phyloP scores from a whole-genome alignment of 306 rosid species.

The Erythrophleum fordii region DNA sequence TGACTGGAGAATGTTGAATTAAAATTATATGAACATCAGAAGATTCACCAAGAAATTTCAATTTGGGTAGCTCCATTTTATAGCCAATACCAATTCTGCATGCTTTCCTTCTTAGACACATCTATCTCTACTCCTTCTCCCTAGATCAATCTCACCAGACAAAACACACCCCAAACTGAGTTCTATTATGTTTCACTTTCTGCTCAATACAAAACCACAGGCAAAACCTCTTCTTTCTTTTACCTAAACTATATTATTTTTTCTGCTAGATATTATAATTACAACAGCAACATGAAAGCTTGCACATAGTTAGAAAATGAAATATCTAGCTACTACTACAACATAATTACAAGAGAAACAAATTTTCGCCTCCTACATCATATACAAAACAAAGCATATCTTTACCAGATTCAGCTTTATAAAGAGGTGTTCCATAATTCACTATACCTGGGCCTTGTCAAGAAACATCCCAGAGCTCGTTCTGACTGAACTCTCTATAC shows the following conservation, averaged over 20 bases:
- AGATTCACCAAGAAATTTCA: background rate
- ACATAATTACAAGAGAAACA: background rate
- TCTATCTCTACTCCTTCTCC: background rate
- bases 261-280: slow-evolving; percentile 8
- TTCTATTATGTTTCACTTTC: slow-evolving; percentile 4
- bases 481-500: slow-evolving; percentile 73
- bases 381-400: background rate
- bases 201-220: slow-evolving; percentile 8
- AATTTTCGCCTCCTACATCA: background rate
- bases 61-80: slow-evolving; percentile 5
- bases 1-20: slow-evolving; percentile 1
- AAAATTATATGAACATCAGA: background rate
- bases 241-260: background rate
- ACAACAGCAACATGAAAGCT: background rate
- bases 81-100: background rate
- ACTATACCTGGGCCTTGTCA: slow-evolving; percentile 63
- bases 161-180: slow-evolving; percentile 4
- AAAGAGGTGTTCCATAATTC: background rate
- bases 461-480: slow-evolving; percentile 97
- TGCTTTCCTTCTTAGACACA: background rate
- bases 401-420: background rate
- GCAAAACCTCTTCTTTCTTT: background rate
- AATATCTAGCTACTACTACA: background rate
- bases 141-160: slow-evolving; percentile 8
- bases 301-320: slow-evolving; percentile 1